Conservation (phyloP, 2,329 filamentous ascomycete genomes). For the Gnomoniopsis sp. region DNA sequence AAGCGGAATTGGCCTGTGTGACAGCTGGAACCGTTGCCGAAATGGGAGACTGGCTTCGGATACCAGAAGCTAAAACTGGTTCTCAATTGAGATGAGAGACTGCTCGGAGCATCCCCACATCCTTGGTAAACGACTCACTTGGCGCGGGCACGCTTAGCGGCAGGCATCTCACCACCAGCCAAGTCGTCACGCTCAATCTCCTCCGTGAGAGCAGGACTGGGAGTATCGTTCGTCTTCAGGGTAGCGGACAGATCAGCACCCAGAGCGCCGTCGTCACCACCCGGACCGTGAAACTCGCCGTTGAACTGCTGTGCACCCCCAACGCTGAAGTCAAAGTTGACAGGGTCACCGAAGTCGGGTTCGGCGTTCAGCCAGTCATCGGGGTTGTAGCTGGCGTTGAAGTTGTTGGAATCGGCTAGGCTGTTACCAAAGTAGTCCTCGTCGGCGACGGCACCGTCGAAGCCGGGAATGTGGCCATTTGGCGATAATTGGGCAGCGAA, state of each 20-base stretch:
- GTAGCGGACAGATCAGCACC: conserved; percentile 17
- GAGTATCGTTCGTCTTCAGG: conserved; percentile 31
- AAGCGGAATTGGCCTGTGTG: too few relatives aligned
- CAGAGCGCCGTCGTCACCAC: background rate
- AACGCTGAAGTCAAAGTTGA: conserved; percentile 15
- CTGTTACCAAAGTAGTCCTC: conserved; percentile 29
- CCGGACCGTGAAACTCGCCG: background rate
- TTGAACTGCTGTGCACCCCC: background rate
- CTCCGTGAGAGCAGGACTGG: conserved; percentile 47
- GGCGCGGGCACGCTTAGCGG: conserved; percentile 29
- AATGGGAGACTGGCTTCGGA: too few relatives aligned
- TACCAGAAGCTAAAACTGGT: too few relatives aligned
- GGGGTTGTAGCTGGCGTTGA: conserved; percentile 38
- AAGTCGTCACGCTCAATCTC: conserved; percentile 46
- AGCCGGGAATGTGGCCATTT: conserved; percentile 9
- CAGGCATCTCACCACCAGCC: conserved; percentile 24
- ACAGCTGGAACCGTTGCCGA: too few relatives aligned
- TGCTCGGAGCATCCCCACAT: too few relatives aligned
- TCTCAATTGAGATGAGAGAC: too few relatives aligned
- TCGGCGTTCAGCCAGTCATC: conserved; percentile 47
- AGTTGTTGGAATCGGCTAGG: conserved; percentile 24
- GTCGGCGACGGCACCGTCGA: background rate
- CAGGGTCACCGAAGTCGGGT: conserved; percentile 29
- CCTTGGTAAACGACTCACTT: background rate
- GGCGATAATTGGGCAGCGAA: conserved; percentile 8